phyloP scores from a whole-genome alignment of 768 basidiomycete genomes.

The Boletus insuetus region DNA sequence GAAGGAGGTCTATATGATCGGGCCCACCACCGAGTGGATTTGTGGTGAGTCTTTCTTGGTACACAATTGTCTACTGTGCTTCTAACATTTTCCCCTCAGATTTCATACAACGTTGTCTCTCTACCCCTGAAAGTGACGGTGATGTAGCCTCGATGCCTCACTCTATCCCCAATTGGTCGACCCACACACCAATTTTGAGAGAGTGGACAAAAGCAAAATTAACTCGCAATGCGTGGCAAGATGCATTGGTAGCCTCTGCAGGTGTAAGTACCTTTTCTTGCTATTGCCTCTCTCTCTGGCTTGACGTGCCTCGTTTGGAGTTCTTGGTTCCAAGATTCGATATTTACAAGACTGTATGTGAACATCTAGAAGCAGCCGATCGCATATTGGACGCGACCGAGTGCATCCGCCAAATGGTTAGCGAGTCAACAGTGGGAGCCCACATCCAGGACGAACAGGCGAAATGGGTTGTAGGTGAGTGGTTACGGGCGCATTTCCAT shows the following conservation, averaged over 20 bases:
- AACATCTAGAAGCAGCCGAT: not conserved
- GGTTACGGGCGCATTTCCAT: not conserved
- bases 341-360: not conserved
- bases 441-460: not conserved
- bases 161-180: too few species aligned
- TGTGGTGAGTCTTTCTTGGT: not conserved
- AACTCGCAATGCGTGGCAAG: not conserved
- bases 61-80: not conserved
- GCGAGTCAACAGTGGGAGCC: not conserved
- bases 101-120: not conserved
- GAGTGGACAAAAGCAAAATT: not conserved
- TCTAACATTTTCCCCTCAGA: not conserved
- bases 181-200: not conserved
- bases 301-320: not conserved
- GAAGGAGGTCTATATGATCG: not conserved
- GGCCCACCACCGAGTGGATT: not conserved
- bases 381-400: not conserved
- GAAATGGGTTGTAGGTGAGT: constrained; percentile 1
- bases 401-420: not conserved
- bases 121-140: not conserved
- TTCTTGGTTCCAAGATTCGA: not conserved
- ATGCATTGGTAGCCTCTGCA: not conserved
- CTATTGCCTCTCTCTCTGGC: not conserved
- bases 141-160: not conserved
- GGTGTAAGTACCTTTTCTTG: not conserved